Evolutionary conservation across 2,329 filamentous ascomycete genomes (phyloP).

Genomic region (Stagonosporopsis rhizophila): DNA sequence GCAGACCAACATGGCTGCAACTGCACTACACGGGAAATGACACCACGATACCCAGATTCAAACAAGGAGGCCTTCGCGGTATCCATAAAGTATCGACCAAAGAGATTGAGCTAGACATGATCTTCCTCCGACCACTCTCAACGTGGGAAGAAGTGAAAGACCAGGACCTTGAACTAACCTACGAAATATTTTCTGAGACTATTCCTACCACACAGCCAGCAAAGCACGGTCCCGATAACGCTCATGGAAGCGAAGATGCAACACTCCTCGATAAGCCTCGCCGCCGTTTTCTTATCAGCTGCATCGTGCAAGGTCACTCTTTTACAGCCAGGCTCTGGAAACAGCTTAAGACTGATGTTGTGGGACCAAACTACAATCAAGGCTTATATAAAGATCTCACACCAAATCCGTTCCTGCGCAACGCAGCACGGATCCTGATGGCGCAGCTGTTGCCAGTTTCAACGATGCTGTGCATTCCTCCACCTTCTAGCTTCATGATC

Average conservation of each 20-base stretch:
- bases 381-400: constrained; percentile 16
- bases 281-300: constrained; percentile 22
- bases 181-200: not conserved
- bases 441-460: constrained; percentile 2
- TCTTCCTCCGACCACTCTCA: constrained; percentile 9
- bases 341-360: constrained; percentile 20
- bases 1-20: constrained; percentile 16
- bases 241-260: no score
- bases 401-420: constrained; percentile 2
- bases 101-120: constrained; percentile 17
- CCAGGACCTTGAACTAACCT: not conserved
- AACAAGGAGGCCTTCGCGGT: constrained; percentile 2
- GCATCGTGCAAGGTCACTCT: constrained; percentile 16
- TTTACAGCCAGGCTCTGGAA: constrained; percentile 20
- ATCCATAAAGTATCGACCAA: constrained; percentile 13
- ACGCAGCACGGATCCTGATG: constrained; percentile 8
- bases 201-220: not conserved
- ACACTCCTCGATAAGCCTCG: constrained; percentile 6
- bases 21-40: constrained; percentile 1
- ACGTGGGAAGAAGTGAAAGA: not conserved
- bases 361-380: constrained; percentile 5
- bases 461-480: not conserved
- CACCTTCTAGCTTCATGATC: not conserved
- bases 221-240: not conserved
- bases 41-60: constrained; percentile 12